Conservation (phyloP, 108 stramenopile species). For the Nannochloropsis gaditana region DNA sequence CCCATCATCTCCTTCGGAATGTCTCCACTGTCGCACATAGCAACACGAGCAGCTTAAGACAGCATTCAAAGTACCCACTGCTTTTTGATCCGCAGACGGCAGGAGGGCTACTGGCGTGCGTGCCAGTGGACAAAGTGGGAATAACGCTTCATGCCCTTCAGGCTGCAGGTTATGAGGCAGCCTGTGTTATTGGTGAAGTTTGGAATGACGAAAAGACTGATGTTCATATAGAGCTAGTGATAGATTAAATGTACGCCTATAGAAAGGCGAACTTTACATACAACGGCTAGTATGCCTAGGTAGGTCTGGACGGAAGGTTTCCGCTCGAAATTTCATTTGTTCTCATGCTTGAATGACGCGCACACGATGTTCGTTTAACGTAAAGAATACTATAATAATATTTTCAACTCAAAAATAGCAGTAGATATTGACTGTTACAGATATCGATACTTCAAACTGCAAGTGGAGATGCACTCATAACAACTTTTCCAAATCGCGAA, state of each 20-base stretch:
- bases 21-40: background rate
- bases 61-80: conserved; percentile 35
- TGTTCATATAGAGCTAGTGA: background rate
- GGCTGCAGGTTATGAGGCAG: conserved; percentile 35
- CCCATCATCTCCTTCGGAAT: background rate
- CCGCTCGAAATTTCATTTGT: too few species aligned
- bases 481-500: too few species aligned
- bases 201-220: background rate
- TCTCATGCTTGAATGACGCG: too few species aligned
- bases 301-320: too few species aligned
- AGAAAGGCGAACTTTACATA: background rate
- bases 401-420: background rate
- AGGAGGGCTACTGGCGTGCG: conserved; percentile 61
- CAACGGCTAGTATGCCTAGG: too few species aligned
- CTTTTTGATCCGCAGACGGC: conserved; percentile 63
- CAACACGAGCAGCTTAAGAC: background rate
- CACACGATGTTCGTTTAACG: too few species aligned
- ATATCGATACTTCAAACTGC: too few species aligned
- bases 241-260: background rate
- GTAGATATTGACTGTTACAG: too few species aligned
- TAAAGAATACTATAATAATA: background rate
- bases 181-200: conserved; percentile 36
- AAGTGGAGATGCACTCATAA: too few species aligned
- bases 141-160: conserved; percentile 34
- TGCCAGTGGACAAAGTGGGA: conserved; percentile 38